A percentile compares a stretch with the other conserved stretches of the same genome.
Conservation (phyloP, 2,329 filamentous ascomycete genomes). For the Penicillium sumatraense region DNA sequence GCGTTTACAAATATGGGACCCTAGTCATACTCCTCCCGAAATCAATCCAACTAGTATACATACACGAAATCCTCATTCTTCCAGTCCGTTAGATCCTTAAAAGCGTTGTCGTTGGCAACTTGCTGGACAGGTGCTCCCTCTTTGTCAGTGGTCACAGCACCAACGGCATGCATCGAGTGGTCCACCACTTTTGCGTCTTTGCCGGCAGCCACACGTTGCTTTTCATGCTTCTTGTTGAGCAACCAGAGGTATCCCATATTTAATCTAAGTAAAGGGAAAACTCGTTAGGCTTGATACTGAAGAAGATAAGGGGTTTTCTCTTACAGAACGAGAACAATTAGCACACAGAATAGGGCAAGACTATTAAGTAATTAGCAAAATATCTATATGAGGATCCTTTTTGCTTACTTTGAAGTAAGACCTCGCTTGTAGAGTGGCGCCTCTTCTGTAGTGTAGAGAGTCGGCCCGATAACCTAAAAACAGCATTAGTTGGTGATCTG, state of each 20-base stretch:
- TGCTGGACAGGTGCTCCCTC: slow-evolving; percentile 33
- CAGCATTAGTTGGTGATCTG: background rate
- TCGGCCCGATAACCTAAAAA: slow-evolving; percentile 63
- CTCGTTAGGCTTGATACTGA: no score
- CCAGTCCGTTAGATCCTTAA: slow-evolving; percentile 64
- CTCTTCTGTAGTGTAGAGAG: slow-evolving; percentile 66
- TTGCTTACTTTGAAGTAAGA: slow-evolving; percentile 57
- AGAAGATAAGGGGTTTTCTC: no score
- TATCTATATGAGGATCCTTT: background rate
- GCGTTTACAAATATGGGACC: background rate
- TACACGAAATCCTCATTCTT: slow-evolving; percentile 69
- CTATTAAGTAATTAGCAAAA: slow-evolving; percentile 25
- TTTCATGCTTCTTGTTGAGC: slow-evolving; percentile 61
- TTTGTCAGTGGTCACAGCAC: slow-evolving; percentile 29
- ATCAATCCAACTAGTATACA: slow-evolving; percentile 47
- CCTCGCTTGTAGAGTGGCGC: slow-evolving; percentile 63
- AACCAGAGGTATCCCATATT: slow-evolving; percentile 55
- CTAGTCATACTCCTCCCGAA: background rate
- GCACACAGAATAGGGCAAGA: slow-evolving; percentile 63
- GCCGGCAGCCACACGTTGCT: slow-evolving; percentile 59
- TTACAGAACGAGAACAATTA: slow-evolving; percentile 58
- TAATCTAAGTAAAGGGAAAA: slow-evolving; percentile 29
- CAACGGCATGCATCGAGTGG: slow-evolving; percentile 59
- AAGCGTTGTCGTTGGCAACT: slow-evolving; percentile 53
- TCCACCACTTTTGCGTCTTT: slow-evolving; percentile 65